Evolutionary conservation across 371 early-diverging fungal genomes (phyloP).

Genomic region (Syncephalastrum sp.): DNA sequence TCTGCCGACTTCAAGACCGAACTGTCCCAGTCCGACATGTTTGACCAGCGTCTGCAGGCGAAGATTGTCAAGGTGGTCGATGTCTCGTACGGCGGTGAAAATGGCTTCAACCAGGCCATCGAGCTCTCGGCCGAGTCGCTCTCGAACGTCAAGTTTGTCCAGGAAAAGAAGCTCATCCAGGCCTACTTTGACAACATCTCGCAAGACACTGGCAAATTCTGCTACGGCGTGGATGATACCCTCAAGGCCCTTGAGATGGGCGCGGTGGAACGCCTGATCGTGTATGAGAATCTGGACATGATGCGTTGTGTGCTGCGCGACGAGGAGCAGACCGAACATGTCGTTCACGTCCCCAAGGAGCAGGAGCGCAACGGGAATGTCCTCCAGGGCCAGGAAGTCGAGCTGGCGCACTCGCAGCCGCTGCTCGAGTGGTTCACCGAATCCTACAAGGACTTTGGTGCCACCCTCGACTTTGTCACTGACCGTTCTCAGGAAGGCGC

Average conservation of each 20-base stretch:
- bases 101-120: constrained; percentile 99
- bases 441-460: constrained; percentile 95
- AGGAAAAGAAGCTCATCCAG: constrained; percentile 98
- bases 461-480: constrained; percentile 95
- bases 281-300: constrained; percentile 93
- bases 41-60: constrained; percentile 89
- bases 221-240: constrained; percentile 98
- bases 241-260: constrained; percentile 95
- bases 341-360: constrained; percentile 79
- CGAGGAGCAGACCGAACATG: constrained; percentile 58
- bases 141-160: constrained; percentile 96
- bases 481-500: constrained; percentile 98
- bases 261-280: constrained; percentile 97
- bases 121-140: constrained; percentile 93
- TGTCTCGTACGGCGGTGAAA: constrained; percentile 99
- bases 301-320: constrained; percentile 77
- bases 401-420: constrained; percentile 75
- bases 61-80: constrained; percentile 96
- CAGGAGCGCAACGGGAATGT: constrained; percentile 68
- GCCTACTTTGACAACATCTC: constrained; percentile 98
- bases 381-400: constrained; percentile 54
- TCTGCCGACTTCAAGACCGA: constrained; percentile 99
- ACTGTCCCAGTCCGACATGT: constrained; percentile 90
- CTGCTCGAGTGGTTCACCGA: constrained; percentile 99
- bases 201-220: constrained; percentile 95